Percentiles rank a stretch among this genome's conserved stretches.
phyloP scores from a whole-genome alignment of 805 yeast species.

The Kluyveromyces siamensis region DNA sequence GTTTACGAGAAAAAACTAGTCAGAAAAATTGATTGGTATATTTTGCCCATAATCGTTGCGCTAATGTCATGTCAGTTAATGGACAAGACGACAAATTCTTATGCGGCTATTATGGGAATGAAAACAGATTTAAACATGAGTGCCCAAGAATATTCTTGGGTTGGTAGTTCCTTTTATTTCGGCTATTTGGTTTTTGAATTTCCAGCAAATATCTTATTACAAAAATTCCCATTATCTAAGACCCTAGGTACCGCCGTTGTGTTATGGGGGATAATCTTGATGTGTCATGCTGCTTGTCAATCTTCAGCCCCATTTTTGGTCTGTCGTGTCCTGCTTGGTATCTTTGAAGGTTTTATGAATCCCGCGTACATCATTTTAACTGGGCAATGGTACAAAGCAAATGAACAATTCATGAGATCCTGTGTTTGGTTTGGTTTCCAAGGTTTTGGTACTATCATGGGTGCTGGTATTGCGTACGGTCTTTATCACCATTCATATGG shows the following conservation, averaged over 20 bases:
- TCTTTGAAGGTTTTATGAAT: constrained; percentile 34
- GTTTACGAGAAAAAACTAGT: constrained; percentile 25
- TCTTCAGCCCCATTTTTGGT: constrained; percentile 4
- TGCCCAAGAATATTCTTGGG: constrained; percentile 36
- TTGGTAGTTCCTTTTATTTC: constrained; percentile 36
- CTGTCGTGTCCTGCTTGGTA: constrained; percentile 33
- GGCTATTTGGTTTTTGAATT: constrained; percentile 40
- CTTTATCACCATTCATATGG: constrained; percentile 25
- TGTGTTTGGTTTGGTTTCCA: constrained; percentile 35
- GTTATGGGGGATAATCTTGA: constrained; percentile 30
- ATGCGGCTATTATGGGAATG: constrained; percentile 33
- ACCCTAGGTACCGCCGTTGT: constrained; percentile 25
- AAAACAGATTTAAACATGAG: constrained; percentile 29
- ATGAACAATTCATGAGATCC: constrained; percentile 29
- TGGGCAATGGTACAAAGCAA: constrained; percentile 38
- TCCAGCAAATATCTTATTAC: constrained; percentile 35
- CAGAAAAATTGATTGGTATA: constrained; percentile 31
- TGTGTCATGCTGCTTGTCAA: constrained; percentile 27
- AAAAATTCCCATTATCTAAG: constrained; percentile 35
- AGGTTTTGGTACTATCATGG: constrained; percentile 38
- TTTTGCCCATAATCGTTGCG: constrained; percentile 31
- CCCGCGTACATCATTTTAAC: constrained; percentile 40
- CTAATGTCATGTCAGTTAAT: constrained; percentile 32
- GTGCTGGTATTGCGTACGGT: constrained; percentile 42
- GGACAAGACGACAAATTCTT: constrained; percentile 32